These are phyloP conservation scores for Colletotrichum neosansevieriae DNA, from an alignment of 2,329 filamentous ascomycete genomes.

Conservation along the genomic window DNA sequence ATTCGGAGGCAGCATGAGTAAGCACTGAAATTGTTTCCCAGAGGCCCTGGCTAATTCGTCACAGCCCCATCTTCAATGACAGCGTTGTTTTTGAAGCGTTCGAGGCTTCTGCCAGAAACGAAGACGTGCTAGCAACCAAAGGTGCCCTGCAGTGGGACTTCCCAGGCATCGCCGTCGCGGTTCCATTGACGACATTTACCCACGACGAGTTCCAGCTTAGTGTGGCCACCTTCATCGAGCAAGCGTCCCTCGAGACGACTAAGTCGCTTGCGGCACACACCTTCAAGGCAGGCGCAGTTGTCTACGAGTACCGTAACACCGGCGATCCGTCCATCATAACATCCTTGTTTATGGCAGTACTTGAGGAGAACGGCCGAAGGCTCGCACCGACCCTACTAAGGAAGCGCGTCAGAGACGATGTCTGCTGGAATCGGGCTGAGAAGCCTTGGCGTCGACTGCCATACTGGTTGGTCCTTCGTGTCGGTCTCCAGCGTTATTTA, in stretches of 20 bases:
- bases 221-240: constrained; percentile 66
- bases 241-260: constrained; percentile 65
- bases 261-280: constrained; percentile 64
- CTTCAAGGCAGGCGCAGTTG: constrained; percentile 61
- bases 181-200: constrained; percentile 52
- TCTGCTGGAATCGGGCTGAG: constrained; percentile 60
- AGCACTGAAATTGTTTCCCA: constrained; percentile 18
- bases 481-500: constrained; percentile 66
- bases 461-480: constrained; percentile 72
- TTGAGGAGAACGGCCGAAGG: constrained; percentile 64
- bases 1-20: constrained; percentile 46
- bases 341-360: constrained; percentile 69
- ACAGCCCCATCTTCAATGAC: constrained; percentile 43
- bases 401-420: constrained; percentile 74
- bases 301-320: constrained; percentile 69
- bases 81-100: constrained; percentile 65
- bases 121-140: constrained; percentile 63
- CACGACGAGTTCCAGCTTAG: constrained; percentile 43
- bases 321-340: constrained; percentile 68
- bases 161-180: constrained; percentile 63
- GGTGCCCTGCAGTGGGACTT: constrained; percentile 70
- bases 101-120: constrained; percentile 67
- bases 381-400: constrained; percentile 53
- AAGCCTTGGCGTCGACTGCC: constrained; percentile 73
- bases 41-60: neutral